Conservation (phyloP, 2,329 filamentous ascomycete species). For the Endocalyx cinctus region DNA sequence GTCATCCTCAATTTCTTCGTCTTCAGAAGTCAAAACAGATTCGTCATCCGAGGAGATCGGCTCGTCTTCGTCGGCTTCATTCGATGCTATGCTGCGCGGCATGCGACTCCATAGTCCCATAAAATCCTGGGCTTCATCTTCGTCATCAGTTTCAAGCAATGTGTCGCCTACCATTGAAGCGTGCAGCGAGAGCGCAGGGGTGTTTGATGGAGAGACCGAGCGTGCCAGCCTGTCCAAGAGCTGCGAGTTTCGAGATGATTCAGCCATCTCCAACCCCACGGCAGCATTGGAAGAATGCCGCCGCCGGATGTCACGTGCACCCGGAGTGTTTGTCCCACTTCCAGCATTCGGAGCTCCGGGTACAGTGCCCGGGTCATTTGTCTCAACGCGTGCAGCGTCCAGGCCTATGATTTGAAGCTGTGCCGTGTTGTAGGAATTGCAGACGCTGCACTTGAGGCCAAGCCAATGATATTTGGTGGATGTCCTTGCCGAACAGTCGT, state of each 20-base stretch:
- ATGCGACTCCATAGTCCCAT: constrained; percentile 54
- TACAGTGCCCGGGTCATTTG: constrained; percentile 12
- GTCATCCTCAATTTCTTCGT: constrained; percentile 43
- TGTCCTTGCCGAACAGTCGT: constrained; percentile 87
- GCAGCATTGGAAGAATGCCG: constrained; percentile 28
- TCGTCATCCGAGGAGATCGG: constrained; percentile 18
- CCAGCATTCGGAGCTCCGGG: constrained; percentile 15
- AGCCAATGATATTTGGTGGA: constrained; percentile 91
- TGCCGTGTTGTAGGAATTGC: constrained; percentile 65
- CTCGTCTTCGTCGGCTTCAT: constrained; percentile 28
- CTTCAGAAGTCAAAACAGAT: constrained; percentile 27
- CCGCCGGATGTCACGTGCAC: constrained; percentile 23
- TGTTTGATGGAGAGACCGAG: constrained; percentile 38
- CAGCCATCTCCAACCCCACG: no score
- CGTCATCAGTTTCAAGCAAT: constrained; percentile 26
- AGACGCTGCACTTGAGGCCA: constrained; percentile 79
- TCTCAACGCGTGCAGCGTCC: constrained; percentile 19
- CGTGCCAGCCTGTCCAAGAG: constrained; percentile 38
- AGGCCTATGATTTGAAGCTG: constrained; percentile 56
- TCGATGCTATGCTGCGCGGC: constrained; percentile 31
- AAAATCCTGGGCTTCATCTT: constrained; percentile 52
- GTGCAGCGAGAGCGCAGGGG: constrained; percentile 15
- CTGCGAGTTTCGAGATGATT: constrained; percentile 10
- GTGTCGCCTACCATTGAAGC: constrained; percentile 12
- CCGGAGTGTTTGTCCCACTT: constrained; percentile 10